Percentiles rank a stretch among this genome's conserved stretches.
These are phyloP conservation scores for Telfairia occidentalis DNA, from an alignment of 331 rosid genomes.

Conservation along the genomic window DNA sequence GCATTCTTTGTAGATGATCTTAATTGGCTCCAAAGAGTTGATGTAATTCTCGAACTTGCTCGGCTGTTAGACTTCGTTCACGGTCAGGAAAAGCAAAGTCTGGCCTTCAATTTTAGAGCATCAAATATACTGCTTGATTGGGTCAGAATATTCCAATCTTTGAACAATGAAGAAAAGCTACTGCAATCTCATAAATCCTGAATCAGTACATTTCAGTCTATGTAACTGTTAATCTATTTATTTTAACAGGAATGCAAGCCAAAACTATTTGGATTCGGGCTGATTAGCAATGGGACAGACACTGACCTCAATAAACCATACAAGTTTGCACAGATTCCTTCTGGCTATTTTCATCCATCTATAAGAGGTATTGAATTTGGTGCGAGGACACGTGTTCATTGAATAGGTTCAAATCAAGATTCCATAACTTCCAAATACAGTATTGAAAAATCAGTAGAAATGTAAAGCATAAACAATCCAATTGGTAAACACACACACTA, in stretches of 20 bases:
- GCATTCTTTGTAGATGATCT: constrained; percentile 17
- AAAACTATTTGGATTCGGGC: constrained; percentile 29
- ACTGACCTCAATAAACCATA: constrained; percentile 14
- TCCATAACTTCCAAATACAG: not conserved
- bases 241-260: constrained; percentile 39
- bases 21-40: constrained; percentile 38
- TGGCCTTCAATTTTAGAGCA: constrained; percentile 28
- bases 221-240: not conserved
- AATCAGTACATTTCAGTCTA: not conserved
- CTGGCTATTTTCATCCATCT: constrained; percentile 32
- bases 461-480: not conserved
- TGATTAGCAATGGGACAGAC: constrained; percentile 11
- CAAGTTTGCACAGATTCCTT: constrained; percentile 20
- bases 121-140: constrained; percentile 45
- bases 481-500: not conserved
- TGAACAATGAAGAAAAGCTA: not conserved
- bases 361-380: not conserved
- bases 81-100: constrained; percentile 28
- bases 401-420: not conserved
- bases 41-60: constrained; percentile 39
- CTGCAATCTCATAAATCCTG: not conserved
- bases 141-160: constrained; percentile 24
- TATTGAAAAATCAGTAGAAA: not conserved
- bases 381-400: not conserved
- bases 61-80: constrained; percentile 42